phyloP scores from a whole-genome alignment of 176 grass and related monocot genomes.

The Eremochloa ophiuroides region DNA sequence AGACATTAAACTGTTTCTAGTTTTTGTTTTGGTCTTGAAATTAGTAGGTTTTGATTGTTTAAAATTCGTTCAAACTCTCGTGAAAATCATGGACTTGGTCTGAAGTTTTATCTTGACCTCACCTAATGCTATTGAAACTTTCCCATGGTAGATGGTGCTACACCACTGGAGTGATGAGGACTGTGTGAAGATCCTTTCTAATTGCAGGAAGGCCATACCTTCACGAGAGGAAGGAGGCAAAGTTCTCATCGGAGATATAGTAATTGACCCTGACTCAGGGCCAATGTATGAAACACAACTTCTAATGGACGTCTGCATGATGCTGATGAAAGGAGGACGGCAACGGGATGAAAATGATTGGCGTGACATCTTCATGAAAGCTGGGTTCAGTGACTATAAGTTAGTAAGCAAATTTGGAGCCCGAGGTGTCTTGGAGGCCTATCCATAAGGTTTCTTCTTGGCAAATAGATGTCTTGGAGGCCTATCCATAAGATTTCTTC shows the following conservation, averaged over 20 bases:
- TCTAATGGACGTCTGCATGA: slow-evolving; percentile 39
- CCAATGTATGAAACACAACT: slow-evolving; percentile 28
- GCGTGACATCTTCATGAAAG: slow-evolving; percentile 20
- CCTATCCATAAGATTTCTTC: too few species aligned
- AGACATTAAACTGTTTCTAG: too few species aligned
- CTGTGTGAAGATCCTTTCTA: slow-evolving; percentile 33
- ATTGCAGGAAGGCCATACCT: slow-evolving; percentile 35
- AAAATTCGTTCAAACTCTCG: too few species aligned
- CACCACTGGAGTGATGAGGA: slow-evolving; percentile 37
- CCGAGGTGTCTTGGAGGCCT: slow-evolving; percentile 15
- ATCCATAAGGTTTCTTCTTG: not conserved
- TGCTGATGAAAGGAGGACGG: slow-evolving; percentile 9
- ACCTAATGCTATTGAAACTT: not conserved
- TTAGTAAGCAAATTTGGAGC: not conserved
- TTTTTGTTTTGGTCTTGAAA: too few species aligned
- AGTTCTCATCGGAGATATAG: slow-evolving; percentile 31
- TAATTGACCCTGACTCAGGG: not conserved
- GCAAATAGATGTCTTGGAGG: too few species aligned
- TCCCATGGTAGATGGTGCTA: slow-evolving; percentile 3
- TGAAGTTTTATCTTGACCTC: not conserved
- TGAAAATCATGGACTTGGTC: too few species aligned
- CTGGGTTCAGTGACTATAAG: slow-evolving; percentile 29
- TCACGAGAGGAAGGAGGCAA: slow-evolving; percentile 24
- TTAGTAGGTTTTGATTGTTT: too few species aligned
- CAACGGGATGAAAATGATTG: slow-evolving; percentile 33